phyloP scores from a whole-genome alignment of 2,329 filamentous ascomycete genomes.

The Apiospora arundinis region DNA sequence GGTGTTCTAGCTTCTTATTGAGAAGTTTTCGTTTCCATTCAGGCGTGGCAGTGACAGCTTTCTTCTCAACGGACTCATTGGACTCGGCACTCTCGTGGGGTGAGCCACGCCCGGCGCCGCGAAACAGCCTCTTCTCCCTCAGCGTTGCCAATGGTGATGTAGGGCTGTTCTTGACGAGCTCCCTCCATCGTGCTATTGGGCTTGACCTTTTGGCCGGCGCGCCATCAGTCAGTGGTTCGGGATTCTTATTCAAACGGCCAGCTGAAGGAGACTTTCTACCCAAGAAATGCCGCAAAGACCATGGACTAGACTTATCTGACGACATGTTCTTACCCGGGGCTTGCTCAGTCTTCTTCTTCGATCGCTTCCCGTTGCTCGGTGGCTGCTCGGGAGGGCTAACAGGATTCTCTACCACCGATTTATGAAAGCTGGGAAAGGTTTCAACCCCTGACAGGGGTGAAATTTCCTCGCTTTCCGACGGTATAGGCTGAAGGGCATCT shows the following conservation, averaged over 20 bases:
- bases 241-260: not conserved
- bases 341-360: not conserved
- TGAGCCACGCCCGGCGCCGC: constrained; percentile 24
- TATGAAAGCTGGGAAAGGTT: constrained; percentile 24
- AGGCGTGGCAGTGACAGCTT: constrained; percentile 26
- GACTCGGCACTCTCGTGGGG: constrained; percentile 29
- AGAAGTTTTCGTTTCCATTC: constrained; percentile 30
- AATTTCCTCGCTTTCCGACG: constrained; percentile 1
- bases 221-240: not conserved
- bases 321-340: not conserved
- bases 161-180: constrained; percentile 34
- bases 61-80: constrained; percentile 13
- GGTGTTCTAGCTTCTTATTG: constrained; percentile 25
- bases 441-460: not conserved
- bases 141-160: constrained; percentile 32
- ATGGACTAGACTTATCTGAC: constrained; percentile 20
- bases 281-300: constrained; percentile 21
- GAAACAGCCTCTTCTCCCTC: constrained; percentile 35
- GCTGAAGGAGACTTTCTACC: constrained; percentile 20
- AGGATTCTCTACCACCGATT: constrained; percentile 12
- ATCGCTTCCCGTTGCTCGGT: not conserved
- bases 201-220: constrained; percentile 3
- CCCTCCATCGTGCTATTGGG: constrained; percentile 31
- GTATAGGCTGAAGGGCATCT: not conserved
- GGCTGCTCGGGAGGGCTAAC: constrained; percentile 8